Base-by-base conservation (phyloP, 345 rosid species). In the Pistacia integerrima region DNA sequence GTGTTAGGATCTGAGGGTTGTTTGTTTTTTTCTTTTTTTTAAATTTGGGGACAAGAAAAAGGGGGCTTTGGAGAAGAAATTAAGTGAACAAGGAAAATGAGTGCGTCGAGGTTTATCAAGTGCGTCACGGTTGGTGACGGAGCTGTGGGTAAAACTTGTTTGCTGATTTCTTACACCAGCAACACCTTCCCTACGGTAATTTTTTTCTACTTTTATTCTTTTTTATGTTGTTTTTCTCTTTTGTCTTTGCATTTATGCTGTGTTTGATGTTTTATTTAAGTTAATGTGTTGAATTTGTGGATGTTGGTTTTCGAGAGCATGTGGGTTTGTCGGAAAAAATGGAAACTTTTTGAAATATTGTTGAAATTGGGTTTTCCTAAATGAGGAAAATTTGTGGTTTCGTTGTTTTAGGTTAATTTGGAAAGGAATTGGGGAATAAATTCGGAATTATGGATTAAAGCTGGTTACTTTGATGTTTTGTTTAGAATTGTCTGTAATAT, bases 101-200 rank as follows among this genome's bases (percentile, higher is more conserved):
- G 95, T 69, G 97, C 93, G 35, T 87, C 93, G 65, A 85, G 92
- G 85, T 92, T 90, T 75, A 90, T 92, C n/a, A 90, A 90, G 87
- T 92, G 97, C 77, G 95, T 90, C 59, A 92, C 97, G 38, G 97
- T 92, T 55, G 97, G 97, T 84, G 94, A 92, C 74, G 97, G 97
- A 44, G 94, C 94, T 59, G 94, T 92, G 62, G 97, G 94, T 51
- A 92, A 92, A 85, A 92, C 97, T 14, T 92, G 97, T 82, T 85
- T 92, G 87, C 85, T 92, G 76, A 90, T 90, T 69, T 92, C 95
- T 74, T 92, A 92, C 87, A 92, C 94, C 77, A 92, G 93, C 93
- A 92, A 90, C 84, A 90, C 93, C 66, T 92, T 92, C 67, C 93
- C 93, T 70, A 88, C 91, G 86, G 97, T 92, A 81, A 74, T 5